Evolutionary conservation across 2,329 filamentous ascomycete species (phyloP), one percentile per base, ranked within the genome.

Genomic region (Bipolaris victoriae): DNA sequence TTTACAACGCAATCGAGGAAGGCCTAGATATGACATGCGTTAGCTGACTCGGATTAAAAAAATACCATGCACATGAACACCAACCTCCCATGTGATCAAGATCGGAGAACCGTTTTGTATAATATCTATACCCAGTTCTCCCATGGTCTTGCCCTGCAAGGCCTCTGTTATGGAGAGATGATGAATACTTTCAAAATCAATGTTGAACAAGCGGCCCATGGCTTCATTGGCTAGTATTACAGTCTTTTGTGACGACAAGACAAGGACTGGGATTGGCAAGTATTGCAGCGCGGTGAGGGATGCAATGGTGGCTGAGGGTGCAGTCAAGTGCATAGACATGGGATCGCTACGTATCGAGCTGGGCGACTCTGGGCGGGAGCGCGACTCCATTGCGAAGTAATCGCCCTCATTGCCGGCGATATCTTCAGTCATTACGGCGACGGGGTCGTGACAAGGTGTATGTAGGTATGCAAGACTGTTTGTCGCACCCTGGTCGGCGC

Each of bases 151-250:
- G 1, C 89, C 89, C 29, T 84, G 82, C 15, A 93, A 78, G 18
- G 80, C 77, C 33, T 92, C 88, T 37, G 84, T 80, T 3, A 85
- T 78, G 9, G 78, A 79, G 33, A 72, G 62, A 45, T 80, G 78
- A 39, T 81, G 76, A 15, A 77, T 71, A 18, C 73, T 73, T 41
- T 74, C 67, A 20, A 79, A 74, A 24, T 85, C 79, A 47, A 90
- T 79, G 3, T 86, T 88, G 20, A 93, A 77, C 66, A 93, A 77
- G 52, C 86, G 82, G 1, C 86, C 88, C 84, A 92, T 88, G 18
- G 90, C 87, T 64, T 92, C 88, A 66, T 93, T 93, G 31, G 89
- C 90, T 39, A 92, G 75, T 1, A 90, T 82, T 3, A 92, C 83
- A 0, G 87, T 90, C 75, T 92, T 92, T 29, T 84, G 68, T 35